Base-by-base conservation (phyloP, 108 stramenopile genomes). In the Discostella stelligeroides region DNA sequence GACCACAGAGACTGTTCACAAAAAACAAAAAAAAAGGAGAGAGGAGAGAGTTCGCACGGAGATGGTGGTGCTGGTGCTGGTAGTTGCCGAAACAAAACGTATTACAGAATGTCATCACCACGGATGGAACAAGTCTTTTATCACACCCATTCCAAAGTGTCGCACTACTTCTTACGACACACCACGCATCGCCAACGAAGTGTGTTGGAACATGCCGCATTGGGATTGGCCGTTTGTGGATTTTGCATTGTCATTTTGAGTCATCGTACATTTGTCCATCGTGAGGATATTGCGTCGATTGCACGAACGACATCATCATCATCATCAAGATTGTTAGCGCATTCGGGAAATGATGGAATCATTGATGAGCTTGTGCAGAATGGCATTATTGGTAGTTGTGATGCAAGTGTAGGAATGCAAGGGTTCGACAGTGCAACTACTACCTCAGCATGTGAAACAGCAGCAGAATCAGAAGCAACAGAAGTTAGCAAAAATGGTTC, bases 81-180 rank as follows among this genome's bases (percentile, higher is more conserved):
- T 6, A 34, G 34, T 6, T 5, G 6, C 34, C 5, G 5, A 34
- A 73, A 48, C 12, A 58, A 40, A 4, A 20, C 0, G 5, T 18
- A 1, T 30, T 46, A 59, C 24, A 72, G 15, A 18, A 62, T 67
- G 72, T 28, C 65, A n/a, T 68, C 54, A 8, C 47, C 65, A 6
- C 75, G 73, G 40, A 87, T 92, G 86, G 90, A 91, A 80, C 82
- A 88, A 61, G 87, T 89, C 39, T 79, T 86, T 55, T 92, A 83
- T 64, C 60, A 82, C 39, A 75, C 89, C 49, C 91, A 92, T 66
- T 68, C 73, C 18, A 79, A 87, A 43, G 59, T 79, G 9, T 92
- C 86, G 28, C 68, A 76, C 28, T 74, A 75, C 48, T 72, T 84
- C 7, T 50, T 92, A 13, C 80, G 77, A 28, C 57, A 84, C 42